Conservation (phyloP, 1,284 basidiomycete genomes). For the Takashimella tepidaria region DNA sequence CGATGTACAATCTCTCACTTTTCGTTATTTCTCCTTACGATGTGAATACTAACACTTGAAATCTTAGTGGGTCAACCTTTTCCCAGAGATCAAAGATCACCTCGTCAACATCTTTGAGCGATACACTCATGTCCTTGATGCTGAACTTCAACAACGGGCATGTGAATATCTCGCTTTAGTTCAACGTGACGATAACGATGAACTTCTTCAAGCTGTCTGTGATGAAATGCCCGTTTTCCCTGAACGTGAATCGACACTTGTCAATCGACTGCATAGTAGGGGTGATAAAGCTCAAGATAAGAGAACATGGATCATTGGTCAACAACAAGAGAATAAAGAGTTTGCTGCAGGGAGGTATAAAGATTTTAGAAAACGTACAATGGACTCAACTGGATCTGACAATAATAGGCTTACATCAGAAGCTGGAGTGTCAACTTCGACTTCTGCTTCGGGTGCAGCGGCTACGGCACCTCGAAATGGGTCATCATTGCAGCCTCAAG, state of each 20-base stretch:
- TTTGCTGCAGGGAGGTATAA: slow-evolving; percentile 57
- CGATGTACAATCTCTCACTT: too few species aligned
- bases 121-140: slow-evolving; percentile 96
- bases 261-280: slow-evolving; percentile 79
- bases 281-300: slow-evolving; percentile 87
- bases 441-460: too few species aligned
- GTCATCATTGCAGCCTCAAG: slow-evolving; percentile 2
- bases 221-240: slow-evolving; percentile 99
- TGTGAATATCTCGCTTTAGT: slow-evolving; percentile 92
- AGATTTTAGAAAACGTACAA: slow-evolving; percentile 45
- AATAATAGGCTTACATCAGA: too few species aligned
- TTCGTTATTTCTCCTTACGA: too few species aligned
- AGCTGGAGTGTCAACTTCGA: too few species aligned
- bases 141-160: slow-evolving; percentile 95
- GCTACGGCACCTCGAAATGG: not conserved
- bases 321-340: slow-evolving; percentile 82
- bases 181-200: slow-evolving; percentile 75
- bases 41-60: not conserved
- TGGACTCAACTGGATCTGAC: slow-evolving; percentile 44
- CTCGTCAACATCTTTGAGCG: slow-evolving; percentile 92
- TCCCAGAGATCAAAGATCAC: slow-evolving; percentile 95
- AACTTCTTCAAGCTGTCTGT: slow-evolving; percentile 86
- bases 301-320: slow-evolving; percentile 91
- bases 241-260: slow-evolving; percentile 82
- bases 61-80: slow-evolving; percentile 71